phyloP scores from a whole-genome alignment of 1,139 yeast species.

The Hyphopichia buzzinii region DNA sequence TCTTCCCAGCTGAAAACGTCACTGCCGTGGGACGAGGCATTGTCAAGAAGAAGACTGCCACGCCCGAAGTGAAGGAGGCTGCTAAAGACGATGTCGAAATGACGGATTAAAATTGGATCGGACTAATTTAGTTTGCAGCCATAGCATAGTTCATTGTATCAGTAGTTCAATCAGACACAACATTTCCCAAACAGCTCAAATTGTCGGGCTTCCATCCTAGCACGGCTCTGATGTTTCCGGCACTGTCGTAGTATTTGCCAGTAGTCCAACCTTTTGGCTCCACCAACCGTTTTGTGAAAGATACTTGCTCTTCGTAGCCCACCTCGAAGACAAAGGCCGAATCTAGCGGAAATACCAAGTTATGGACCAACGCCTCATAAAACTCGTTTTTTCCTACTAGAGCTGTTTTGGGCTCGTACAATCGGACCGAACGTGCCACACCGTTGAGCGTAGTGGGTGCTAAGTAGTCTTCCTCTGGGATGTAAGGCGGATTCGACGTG shows the following conservation, averaged over 20 bases:
- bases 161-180: too few relatives aligned
- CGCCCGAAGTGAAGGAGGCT: neutral
- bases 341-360: constrained; percentile 33
- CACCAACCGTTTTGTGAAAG: constrained; percentile 15
- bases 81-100: too few relatives aligned
- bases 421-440: constrained; percentile 58
- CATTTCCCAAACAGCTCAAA: too few relatives aligned
- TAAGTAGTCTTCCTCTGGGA: constrained; percentile 48
- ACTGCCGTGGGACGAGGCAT: constrained; percentile 57
- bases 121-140: too few relatives aligned
- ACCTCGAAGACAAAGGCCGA: constrained; percentile 47
- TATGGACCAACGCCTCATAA: constrained; percentile 53
- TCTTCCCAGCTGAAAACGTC: constrained; percentile 63
- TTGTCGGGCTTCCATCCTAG: constrained; percentile 45
- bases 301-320: constrained; percentile 37
- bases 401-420: constrained; percentile 76
- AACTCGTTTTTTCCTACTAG: constrained; percentile 74
- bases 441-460: constrained; percentile 28
- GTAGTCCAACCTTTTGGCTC: constrained; percentile 22
- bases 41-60: constrained; percentile 26
- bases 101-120: too few relatives aligned
- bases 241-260: constrained; percentile 26
- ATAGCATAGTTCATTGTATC: too few relatives aligned
- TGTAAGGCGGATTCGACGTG: constrained; percentile 89
- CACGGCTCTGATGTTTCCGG: constrained; percentile 36